These are phyloP conservation scores for Penicillium sp. DNA, from an alignment of 2,329 filamentous ascomycete species.

Conservation along the genomic window DNA sequence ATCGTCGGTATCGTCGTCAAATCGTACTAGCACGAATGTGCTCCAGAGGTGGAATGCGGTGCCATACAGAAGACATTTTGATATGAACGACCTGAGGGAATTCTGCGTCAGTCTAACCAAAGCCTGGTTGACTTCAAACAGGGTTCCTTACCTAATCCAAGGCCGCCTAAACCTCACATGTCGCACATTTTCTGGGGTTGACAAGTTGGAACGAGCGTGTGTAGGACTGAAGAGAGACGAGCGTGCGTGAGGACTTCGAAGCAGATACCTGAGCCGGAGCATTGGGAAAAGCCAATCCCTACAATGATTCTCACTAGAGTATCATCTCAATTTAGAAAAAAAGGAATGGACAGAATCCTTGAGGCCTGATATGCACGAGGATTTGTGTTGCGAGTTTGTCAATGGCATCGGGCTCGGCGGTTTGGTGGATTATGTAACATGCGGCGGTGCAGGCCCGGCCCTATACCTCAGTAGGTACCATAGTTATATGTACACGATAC, in stretches of 20 bases:
- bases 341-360: background rate
- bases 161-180: conserved; percentile 38
- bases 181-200: conserved; percentile 25
- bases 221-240: conserved; percentile 22
- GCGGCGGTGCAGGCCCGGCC: background rate
- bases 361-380: background rate
- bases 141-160: conserved; percentile 33
- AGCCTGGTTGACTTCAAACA: background rate
- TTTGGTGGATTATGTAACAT: conserved; percentile 7
- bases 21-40: conserved; percentile 32
- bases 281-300: conserved; percentile 30
- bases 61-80: conserved; percentile 33
- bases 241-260: conserved; percentile 27
- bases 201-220: conserved; percentile 14
- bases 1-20: conserved; percentile 29
- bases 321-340: conserved; percentile 5
- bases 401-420: background rate
- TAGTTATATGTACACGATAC: background rate
- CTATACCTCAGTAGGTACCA: too few relatives aligned
- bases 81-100: conserved; percentile 29
- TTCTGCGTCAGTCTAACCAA: conserved; percentile 1
- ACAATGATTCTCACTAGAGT: conserved; percentile 3
- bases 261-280: conserved; percentile 33
- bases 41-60: conserved; percentile 36
- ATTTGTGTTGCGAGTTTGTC: background rate